Evolutionary conservation across 495 filamentous ascomycete species (phyloP).

Genomic region (Penicillium goetzii): DNA sequence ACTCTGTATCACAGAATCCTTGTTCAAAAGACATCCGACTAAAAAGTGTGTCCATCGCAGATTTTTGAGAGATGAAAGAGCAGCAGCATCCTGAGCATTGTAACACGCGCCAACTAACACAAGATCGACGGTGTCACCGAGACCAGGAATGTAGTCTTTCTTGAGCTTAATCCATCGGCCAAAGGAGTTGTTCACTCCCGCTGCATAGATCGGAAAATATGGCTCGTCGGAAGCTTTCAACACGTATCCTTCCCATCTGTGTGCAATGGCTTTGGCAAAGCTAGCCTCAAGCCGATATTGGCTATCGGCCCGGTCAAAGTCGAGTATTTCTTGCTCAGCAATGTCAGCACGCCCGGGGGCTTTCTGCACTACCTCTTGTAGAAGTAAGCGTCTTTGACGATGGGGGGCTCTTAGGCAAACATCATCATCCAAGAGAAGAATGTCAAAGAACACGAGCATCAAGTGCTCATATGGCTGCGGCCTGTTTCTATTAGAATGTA

Average conservation of each 20-base stretch:
- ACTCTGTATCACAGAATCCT: conserved; percentile 58
- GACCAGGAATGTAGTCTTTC: conserved; percentile 81
- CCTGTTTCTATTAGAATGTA: conserved; percentile 37
- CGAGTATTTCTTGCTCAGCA: conserved; percentile 62
- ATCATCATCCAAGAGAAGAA: conserved; percentile 72
- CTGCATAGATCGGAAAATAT: conserved; percentile 64
- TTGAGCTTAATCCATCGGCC: conserved; percentile 81
- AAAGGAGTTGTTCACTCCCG: conserved; percentile 33
- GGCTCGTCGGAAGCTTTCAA: conserved; percentile 78
- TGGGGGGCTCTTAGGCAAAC: conserved; percentile 64
- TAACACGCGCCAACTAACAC: conserved; percentile 74
- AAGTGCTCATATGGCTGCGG: conserved; percentile 72
- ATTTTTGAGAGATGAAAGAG: conserved; percentile 45
- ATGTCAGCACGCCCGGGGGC: conserved; percentile 63
- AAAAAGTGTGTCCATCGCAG: conserved; percentile 77
- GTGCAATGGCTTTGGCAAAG: conserved; percentile 67
- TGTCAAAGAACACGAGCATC: conserved; percentile 83
- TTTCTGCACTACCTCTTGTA: conserved; percentile 60
- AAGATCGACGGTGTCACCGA: conserved; percentile 84
- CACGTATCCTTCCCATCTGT: conserved; percentile 74
- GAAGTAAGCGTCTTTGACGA: conserved; percentile 59
- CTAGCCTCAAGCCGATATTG: conserved; percentile 56
- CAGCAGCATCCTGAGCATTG: conserved; percentile 57
- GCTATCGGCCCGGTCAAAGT: conserved; percentile 55
- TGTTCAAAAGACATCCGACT: conserved; percentile 77